Evolutionary conservation across 1,139 yeast genomes (phyloP), one percentile per base, ranked within the genome.

Genomic region (Candida tunisiensis): DNA sequence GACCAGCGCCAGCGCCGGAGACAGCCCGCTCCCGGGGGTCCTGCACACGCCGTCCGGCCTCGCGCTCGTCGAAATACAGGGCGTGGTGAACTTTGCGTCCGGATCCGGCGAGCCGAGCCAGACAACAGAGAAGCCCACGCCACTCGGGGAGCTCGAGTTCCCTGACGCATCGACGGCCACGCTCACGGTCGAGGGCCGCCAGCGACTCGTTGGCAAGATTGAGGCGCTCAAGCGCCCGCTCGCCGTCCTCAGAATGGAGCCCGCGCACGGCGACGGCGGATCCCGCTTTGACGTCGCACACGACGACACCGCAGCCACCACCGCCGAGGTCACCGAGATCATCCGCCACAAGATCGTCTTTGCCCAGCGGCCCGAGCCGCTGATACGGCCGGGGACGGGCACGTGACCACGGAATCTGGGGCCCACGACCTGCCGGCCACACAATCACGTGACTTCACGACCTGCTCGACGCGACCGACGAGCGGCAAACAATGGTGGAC

Each of bases 61-160:
- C 2, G 48, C 48, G 3, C 26, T 50, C 29, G 29, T 50, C 4
- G 55, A 50, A 28, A 41, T 50, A 24, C 55, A 50, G 28, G 55
- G 55, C 18, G 34, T 42, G 1, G 34, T 50, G 14, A 41, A 46
- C 17, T 37, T 47, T 4, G 55, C n/a, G n/a, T n/a, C n/a, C n/a
- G n/a, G n/a, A n/a, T n/a, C n/a, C n/a, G n/a, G n/a, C n/a, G n/a
- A n/a, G n/a, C n/a, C n/a, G n/a, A n/a, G n/a, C n/a, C n/a, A n/a
- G n/a, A n/a, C n/a, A n/a, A n/a, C n/a, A n/a, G n/a, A n/a, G n/a
- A n/a, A n/a, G n/a, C n/a, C n/a, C n/a, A n/a, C n/a, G n/a, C n/a
- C n/a, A n/a, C n/a, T n/a, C n/a, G n/a, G n/a, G n/a, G n/a, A n/a
- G n/a, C n/a, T n/a, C n/a, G n/a, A n/a, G n/a, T n/a, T n/a, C n/a